Evolutionary conservation across 2,329 filamentous ascomycete species (phyloP), one percentile per base, ranked within the genome.

Genomic region (Septoria linicola): DNA sequence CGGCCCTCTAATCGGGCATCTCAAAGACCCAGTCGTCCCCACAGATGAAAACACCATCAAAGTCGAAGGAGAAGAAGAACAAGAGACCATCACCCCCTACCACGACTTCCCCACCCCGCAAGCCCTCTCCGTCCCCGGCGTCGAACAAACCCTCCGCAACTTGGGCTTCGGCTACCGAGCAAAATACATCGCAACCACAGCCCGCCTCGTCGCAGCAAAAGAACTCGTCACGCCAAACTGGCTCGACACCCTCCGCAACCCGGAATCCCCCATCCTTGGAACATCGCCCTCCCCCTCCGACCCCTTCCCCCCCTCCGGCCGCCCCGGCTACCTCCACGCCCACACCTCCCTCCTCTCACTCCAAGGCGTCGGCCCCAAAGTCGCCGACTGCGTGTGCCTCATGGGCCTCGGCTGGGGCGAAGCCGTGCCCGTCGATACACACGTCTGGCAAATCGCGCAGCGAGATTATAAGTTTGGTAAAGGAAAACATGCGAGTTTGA

Each of bases 381-480:
- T 99, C 0, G 88, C 93, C 4, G 95, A 99, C 68, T 99, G 95
- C 66, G 91, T 97, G 6, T 96, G 88, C 66, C 75, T 99, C 16
- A 96, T 99, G 87, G 95, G 95, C 0, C 73, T 99, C 11, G 92
- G 91, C 21, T 99, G 95, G 92, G 87, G 87, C 25, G 92, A 97
- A 71, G 85, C 91, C 2, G 91, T 99, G 1, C 93, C 93, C 0
- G 88, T 99, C 25, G 93, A 99, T 70, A 99, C 95, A 1, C 95
- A 99, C 71, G 89, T 99, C 10, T 97, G 91, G 92, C 91, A 97
- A 74, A 97, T 99, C 65, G 95, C 93, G 0, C 89, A 95, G 68
- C 80, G 93, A 46, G 93, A 99, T 70, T 99, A 99, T 73, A 90
- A 85, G 53, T 95, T 99, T 63, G 88, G 89, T 5, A 88, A 84